phyloP scores from a whole-genome alignment of 2,329 filamentous ascomycete genomes.

The Cladobotryum protrusum region DNA sequence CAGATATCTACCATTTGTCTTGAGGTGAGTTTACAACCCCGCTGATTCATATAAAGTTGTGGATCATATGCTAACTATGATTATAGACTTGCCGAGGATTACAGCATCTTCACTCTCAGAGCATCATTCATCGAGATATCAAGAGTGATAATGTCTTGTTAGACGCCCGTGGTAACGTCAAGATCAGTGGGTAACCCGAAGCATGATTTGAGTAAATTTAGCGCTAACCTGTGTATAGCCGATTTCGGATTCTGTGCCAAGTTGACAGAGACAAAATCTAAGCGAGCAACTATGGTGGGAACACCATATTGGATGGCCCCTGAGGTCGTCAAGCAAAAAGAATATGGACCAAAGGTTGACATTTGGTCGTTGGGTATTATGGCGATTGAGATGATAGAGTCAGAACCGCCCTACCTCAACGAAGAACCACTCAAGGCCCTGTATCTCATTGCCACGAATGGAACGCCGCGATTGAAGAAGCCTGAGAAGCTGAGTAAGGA shows the following conservation, averaged over 20 bases:
- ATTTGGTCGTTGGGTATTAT: conserved; percentile 99
- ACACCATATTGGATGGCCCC: conserved; percentile 99
- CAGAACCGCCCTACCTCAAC: conserved; percentile 94
- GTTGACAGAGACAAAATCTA: conserved; percentile 91
- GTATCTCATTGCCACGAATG: conserved; percentile 96
- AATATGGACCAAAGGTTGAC: conserved; percentile 96
- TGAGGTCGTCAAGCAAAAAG: conserved; percentile 98
- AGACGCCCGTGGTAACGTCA: conserved; percentile 90
- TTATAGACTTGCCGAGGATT: conserved; percentile 86
- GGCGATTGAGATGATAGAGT: conserved; percentile 99
- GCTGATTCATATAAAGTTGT: conserved; percentile 43
- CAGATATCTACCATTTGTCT: conserved; percentile 96
- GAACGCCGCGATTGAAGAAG: conserved; percentile 94
- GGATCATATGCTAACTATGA: no score
- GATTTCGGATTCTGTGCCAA: conserved; percentile 99
- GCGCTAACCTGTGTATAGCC: conserved; percentile 47
- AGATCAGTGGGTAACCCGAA: conserved; percentile 68
- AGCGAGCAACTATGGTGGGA: conserved; percentile 98
- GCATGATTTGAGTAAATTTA: neutral
- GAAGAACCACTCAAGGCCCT: conserved; percentile 96
- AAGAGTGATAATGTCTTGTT: conserved; percentile 98
- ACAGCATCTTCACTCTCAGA: conserved; percentile 89
- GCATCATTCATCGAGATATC: conserved; percentile 98
- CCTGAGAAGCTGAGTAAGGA: conserved; percentile 97
- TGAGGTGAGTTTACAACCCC: conserved; percentile 85